Conservation (phyloP, 176 grass and related monocot genomes). For the Raddia distichophylla region DNA sequence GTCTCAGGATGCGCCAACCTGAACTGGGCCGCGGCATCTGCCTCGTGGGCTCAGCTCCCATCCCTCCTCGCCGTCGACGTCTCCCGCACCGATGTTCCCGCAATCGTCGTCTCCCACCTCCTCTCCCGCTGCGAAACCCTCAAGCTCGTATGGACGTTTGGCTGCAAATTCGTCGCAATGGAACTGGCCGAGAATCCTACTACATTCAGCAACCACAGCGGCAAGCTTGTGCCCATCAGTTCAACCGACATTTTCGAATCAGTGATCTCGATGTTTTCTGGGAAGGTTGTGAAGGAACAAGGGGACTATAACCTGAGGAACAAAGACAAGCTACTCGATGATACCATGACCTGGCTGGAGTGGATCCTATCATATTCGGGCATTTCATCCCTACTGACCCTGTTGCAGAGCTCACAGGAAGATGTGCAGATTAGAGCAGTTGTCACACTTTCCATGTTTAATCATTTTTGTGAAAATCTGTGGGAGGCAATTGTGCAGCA, state of each 20-base stretch:
- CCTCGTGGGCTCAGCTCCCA: slow-evolving; percentile 76
- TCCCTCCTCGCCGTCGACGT: slow-evolving; percentile 76
- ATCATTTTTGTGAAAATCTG: slow-evolving; percentile 2
- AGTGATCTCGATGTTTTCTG: slow-evolving; percentile 57
- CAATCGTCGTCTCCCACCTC: slow-evolving; percentile 64
- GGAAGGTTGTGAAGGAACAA: slow-evolving; percentile 50
- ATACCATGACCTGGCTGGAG: slow-evolving; percentile 84
- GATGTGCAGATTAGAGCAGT: slow-evolving; percentile 92
- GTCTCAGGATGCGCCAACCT: slow-evolving; percentile 77
- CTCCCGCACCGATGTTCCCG: slow-evolving; percentile 78
- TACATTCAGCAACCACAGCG: slow-evolving; percentile 73
- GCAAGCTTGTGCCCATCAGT: slow-evolving; percentile 80
- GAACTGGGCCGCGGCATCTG: slow-evolving; percentile 83
- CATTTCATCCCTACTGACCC: slow-evolving; percentile 65
- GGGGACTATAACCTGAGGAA: slow-evolving; percentile 53
- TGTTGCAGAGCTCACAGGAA: slow-evolving; percentile 82
- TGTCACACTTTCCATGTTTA: slow-evolving; percentile 77
- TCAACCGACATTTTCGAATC: slow-evolving; percentile 60
- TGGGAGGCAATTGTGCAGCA: slow-evolving; percentile 86
- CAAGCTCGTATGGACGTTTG: slow-evolving; percentile 66
- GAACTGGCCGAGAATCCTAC: slow-evolving; percentile 60
- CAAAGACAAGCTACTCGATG: slow-evolving; percentile 59
- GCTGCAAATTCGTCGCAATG: slow-evolving; percentile 65
- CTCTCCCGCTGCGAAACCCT: slow-evolving; percentile 75
- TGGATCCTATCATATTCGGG: slow-evolving; percentile 89